Percentiles rank a stretch among this genome's conserved stretches.
These are phyloP conservation scores for Mycena floridula DNA, from an alignment of 768 basidiomycete species.

Conservation along the genomic window DNA sequence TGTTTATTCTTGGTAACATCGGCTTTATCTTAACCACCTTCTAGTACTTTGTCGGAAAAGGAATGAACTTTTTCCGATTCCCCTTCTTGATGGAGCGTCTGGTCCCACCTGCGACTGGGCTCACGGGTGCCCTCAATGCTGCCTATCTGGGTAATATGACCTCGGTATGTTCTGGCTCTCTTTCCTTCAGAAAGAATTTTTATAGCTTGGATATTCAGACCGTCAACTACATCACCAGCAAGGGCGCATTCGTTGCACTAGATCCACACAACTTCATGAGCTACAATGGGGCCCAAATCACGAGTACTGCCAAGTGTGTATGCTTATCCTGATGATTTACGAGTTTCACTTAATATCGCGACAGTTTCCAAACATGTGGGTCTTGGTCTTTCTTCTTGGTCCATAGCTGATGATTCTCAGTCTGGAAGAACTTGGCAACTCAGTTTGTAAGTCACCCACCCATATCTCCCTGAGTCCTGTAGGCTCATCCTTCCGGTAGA, in stretches of 20 bases:
- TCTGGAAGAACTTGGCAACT: slow-evolving; percentile 52
- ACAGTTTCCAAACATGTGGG: slow-evolving; percentile 46
- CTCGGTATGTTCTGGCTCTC: slow-evolving; percentile 32
- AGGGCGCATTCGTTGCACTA: slow-evolving; percentile 50
- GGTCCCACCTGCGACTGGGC: slow-evolving; percentile 43
- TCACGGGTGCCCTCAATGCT: slow-evolving; percentile 46
- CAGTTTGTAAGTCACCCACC: slow-evolving; percentile 47
- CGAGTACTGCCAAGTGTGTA: slow-evolving; percentile 41
- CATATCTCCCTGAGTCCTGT: background rate
- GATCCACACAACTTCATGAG: slow-evolving; percentile 62
- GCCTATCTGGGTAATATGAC: slow-evolving; percentile 48
- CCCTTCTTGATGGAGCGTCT: slow-evolving; percentile 56
- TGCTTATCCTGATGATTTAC: background rate
- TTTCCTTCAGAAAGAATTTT: too few species aligned
- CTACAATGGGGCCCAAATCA: slow-evolving; percentile 48
- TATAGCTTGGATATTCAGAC: too few species aligned
- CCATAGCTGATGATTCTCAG: slow-evolving; percentile 16
- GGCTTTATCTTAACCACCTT: too few species aligned
- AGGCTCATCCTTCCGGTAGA: slow-evolving; percentile 16
- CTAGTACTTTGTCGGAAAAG: slow-evolving; percentile 49
- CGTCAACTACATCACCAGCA: slow-evolving; percentile 54
- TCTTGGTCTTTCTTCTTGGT: background rate
- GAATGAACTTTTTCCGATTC: slow-evolving; percentile 59
- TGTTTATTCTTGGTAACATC: too few species aligned
- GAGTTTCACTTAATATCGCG: background rate